Evolutionary conservation across 2,329 filamentous ascomycete genomes (phyloP).

Genomic region (Diplodia seriata): DNA sequence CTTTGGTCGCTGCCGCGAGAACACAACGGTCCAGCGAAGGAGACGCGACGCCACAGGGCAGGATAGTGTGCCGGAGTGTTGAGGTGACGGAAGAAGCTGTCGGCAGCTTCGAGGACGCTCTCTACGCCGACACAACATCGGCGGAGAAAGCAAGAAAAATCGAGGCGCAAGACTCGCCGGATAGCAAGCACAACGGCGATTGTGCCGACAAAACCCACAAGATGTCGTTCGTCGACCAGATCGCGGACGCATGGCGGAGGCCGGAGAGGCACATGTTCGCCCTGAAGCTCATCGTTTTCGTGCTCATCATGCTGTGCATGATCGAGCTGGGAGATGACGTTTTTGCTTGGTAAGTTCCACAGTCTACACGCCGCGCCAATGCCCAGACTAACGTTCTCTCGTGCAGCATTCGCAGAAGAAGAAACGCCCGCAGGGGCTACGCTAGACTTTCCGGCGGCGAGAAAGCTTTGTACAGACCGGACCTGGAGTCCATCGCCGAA

Average conservation of each 20-base stretch:
- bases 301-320: slow-evolving; percentile 31
- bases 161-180: slow-evolving; percentile 8
- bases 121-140: slow-evolving; percentile 20
- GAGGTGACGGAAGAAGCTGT: slow-evolving; percentile 21
- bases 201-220: slow-evolving; percentile 12
- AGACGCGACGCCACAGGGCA: slow-evolving; percentile 6
- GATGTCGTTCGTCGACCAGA: slow-evolving; percentile 23
- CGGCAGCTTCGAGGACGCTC: slow-evolving; percentile 22
- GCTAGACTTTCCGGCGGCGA: slow-evolving; percentile 23
- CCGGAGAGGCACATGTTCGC: slow-evolving; percentile 27
- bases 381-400: not conserved
- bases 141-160: slow-evolving; percentile 16
- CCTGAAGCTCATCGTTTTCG: slow-evolving; percentile 22
- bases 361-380: not conserved
- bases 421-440: not conserved
- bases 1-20: slow-evolving; percentile 13
- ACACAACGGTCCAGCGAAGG: slow-evolving; percentile 12
- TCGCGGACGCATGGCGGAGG: slow-evolving; percentile 20
- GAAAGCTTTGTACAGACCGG: slow-evolving; percentile 26
- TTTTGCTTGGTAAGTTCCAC: slow-evolving; percentile 9
- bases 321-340: slow-evolving; percentile 28
- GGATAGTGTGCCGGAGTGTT: slow-evolving; percentile 29
- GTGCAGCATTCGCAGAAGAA: slow-evolving; percentile 18
- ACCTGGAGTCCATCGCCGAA: slow-evolving; percentile 27
- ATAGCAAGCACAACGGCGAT: not conserved